Conservation (phyloP, 495 filamentous ascomycete genomes). For the Jackrogersella multiformis region DNA sequence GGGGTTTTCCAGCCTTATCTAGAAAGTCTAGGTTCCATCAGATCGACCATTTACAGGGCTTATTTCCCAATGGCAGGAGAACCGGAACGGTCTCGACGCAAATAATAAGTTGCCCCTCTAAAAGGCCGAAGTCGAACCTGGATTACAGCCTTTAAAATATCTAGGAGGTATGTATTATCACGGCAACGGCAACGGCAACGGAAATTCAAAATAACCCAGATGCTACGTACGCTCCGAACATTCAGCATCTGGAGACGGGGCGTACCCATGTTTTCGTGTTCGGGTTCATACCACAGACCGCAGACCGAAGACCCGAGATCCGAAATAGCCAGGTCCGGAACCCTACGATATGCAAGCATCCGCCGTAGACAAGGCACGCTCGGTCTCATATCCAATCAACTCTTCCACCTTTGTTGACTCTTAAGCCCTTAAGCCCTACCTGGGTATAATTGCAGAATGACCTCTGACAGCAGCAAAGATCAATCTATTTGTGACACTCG, state of each 20-base stretch:
- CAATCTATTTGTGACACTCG: neutral
- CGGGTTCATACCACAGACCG: slow-evolving; percentile 25
- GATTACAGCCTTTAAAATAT: slow-evolving; percentile 12
- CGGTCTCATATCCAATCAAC: slow-evolving; percentile 21
- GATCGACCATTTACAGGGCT: slow-evolving; percentile 34
- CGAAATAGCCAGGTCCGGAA: slow-evolving; percentile 21
- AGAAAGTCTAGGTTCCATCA: slow-evolving; percentile 20
- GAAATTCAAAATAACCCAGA: neutral
- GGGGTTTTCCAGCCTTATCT: slow-evolving; percentile 39
- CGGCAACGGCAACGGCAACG: slow-evolving; percentile 4
- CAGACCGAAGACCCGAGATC: slow-evolving; percentile 41
- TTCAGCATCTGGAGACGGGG: slow-evolving; percentile 2
- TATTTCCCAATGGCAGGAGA: slow-evolving; percentile 21
- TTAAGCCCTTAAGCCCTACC: too few relatives aligned
- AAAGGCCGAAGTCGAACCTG: slow-evolving; percentile 11
- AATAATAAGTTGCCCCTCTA: neutral
- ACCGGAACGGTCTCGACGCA: slow-evolving; percentile 11
- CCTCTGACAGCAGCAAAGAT: neutral
- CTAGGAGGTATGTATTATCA: slow-evolving; percentile 19
- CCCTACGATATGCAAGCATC: slow-evolving; percentile 28
- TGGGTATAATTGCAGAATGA: slow-evolving; percentile 8
- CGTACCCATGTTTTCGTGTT: slow-evolving; percentile 25
- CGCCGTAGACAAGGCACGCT: slow-evolving; percentile 10
- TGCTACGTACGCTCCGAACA: neutral
- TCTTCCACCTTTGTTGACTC: slow-evolving; percentile 12